phyloP scores from a whole-genome alignment of 306 rosid species.

The Castanea mollissima region DNA sequence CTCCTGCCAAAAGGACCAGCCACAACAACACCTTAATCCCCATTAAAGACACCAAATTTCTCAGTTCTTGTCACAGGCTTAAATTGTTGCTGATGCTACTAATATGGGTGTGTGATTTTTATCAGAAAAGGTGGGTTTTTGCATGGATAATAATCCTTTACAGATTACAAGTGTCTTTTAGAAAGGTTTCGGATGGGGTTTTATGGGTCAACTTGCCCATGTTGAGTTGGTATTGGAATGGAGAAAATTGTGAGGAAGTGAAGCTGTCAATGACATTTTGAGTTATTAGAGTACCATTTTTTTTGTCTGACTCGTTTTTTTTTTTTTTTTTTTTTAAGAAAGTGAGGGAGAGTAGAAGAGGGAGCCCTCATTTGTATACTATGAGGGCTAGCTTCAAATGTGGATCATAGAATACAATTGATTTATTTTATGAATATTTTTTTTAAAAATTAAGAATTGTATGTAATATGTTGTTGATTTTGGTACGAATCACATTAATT shows the following conservation, averaged over 20 bases:
- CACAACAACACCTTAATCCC: neutral
- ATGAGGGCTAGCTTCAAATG: no score
- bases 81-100: neutral
- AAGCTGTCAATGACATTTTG: no score
- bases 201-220: neutral
- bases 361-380: no score
- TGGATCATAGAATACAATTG: no score
- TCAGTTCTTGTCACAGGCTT: neutral
- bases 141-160: neutral
- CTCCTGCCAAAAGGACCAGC: neutral
- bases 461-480: no score
- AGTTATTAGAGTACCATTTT: no score
- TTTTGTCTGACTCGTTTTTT: no score
- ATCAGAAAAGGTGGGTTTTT: neutral
- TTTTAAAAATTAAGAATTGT: no score
- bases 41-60: neutral
- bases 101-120: neutral
- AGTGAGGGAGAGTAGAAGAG: no score
- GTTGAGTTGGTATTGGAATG: neutral
- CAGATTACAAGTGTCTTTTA: neutral
- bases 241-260: neutral
- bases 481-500: no score
- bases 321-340: no score
- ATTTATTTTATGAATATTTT: no score
- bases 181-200: neutral